phyloP scores from a whole-genome alignment of 2,329 filamentous ascomycete species.

The Microdochium bolleyi region DNA sequence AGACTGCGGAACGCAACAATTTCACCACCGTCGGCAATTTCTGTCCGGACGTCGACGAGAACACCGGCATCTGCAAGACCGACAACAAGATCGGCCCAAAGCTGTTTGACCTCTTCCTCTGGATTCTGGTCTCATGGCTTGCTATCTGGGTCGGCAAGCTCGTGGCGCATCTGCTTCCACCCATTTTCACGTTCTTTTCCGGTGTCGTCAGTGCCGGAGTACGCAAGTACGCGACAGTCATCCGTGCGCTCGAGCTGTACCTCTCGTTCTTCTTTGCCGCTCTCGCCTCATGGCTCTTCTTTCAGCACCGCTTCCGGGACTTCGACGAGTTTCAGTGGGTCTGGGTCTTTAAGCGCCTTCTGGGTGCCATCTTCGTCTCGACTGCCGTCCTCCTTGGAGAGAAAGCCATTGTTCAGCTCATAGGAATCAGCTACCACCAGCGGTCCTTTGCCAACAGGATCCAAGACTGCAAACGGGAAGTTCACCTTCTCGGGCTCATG shows the following conservation, averaged over 20 bases:
- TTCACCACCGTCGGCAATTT: conserved; percentile 24
- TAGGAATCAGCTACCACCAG: conserved; percentile 79
- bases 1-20: neutral
- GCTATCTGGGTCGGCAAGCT: conserved; percentile 61
- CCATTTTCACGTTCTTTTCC: conserved; percentile 59
- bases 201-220: conserved; percentile 64
- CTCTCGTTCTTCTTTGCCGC: conserved; percentile 64
- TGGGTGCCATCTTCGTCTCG: conserved; percentile 60
- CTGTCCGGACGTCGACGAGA: conserved; percentile 24
- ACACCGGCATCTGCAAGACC: conserved; percentile 9
- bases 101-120: conserved; percentile 56
- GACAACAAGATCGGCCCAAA: conserved; percentile 30
- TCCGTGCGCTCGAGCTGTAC: conserved; percentile 56
- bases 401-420: conserved; percentile 72
- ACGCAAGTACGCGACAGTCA: conserved; percentile 60
- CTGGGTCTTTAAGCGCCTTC: conserved; percentile 51
- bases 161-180: conserved; percentile 51
- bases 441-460: conserved; percentile 78
- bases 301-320: conserved; percentile 43
- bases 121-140: conserved; percentile 63
- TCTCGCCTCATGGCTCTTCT: conserved; percentile 53
- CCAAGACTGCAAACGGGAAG: conserved; percentile 81
- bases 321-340: conserved; percentile 40
- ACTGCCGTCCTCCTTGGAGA: conserved; percentile 67
- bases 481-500: conserved; percentile 72